Conservation (phyloP, 495 filamentous ascomycete genomes). For the Xylaria bambusicola region DNA sequence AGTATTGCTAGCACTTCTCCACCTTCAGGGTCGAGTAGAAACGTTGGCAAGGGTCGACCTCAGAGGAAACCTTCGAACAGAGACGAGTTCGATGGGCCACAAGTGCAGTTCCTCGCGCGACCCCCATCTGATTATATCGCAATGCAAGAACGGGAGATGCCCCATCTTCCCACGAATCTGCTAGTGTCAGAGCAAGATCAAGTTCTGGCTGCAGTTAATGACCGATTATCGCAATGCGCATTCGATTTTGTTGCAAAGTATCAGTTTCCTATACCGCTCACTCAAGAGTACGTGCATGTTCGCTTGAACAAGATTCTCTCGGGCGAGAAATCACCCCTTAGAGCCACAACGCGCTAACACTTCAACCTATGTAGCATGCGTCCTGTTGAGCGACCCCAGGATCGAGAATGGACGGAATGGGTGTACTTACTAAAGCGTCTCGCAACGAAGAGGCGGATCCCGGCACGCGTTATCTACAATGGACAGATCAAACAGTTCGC, state of each 20-base stretch:
- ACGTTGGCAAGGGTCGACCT: slow-evolving; percentile 55
- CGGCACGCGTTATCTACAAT: slow-evolving; percentile 79
- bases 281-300: slow-evolving; percentile 52
- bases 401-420: slow-evolving; percentile 92
- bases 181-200: slow-evolving; percentile 81
- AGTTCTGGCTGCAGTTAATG: slow-evolving; percentile 77
- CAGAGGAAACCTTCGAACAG: slow-evolving; percentile 77
- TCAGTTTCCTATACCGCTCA: slow-evolving; percentile 81
- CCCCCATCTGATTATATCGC: slow-evolving; percentile 66
- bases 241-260: slow-evolving; percentile 90
- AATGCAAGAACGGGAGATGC: slow-evolving; percentile 75
- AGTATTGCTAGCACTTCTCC: slow-evolving; percentile 37
- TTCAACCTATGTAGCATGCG: slow-evolving; percentile 63
- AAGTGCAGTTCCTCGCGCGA: slow-evolving; percentile 68
- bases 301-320: too few species aligned
- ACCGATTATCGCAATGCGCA: slow-evolving; percentile 78
- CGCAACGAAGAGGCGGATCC: slow-evolving; percentile 82
- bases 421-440: slow-evolving; percentile 83
- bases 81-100: slow-evolving; percentile 86
- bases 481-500: slow-evolving; percentile 88
- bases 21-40: slow-evolving; percentile 44
- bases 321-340: too few species aligned
- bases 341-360: too few species aligned
- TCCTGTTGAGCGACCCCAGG: slow-evolving; percentile 73
- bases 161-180: slow-evolving; percentile 78